Evolutionary conservation across 1,284 basidiomycete species (phyloP), one percentile per base, ranked within the genome.

Genomic region (Amylostereum areolatum): DNA sequence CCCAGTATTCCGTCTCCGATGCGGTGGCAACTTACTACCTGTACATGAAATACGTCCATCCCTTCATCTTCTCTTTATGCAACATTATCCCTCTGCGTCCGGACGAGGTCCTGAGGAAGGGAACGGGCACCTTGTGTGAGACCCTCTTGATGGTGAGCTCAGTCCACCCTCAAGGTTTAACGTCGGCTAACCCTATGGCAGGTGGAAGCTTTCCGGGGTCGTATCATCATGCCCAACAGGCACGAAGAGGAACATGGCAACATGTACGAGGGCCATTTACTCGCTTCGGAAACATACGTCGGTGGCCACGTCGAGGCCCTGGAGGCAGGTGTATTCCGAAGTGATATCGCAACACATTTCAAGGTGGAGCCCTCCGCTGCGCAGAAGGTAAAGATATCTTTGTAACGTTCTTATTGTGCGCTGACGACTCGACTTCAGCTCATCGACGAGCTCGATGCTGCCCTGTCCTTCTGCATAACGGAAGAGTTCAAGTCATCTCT

Each of bases 11-110:
- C 58, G 97, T 99, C 29, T 99, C 97, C 65, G 97, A 99, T 77
- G 97, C 97, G 1, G 97, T 99, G 4, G 97, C 97, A 25, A 99
- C 97, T 1, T 99, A 99, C 67, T 99, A 99, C 66, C 80, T 99
- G 43, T 99, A 99, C 74, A 99, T 99, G 97, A 99, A 99, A 92
- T 99, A 99, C 64, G 95, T 99, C 9, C 95, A 99, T 63, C 97
- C 97, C 0, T 99, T 99, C 79, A 94, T 99, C 61, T 99, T 99
- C 73, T 99, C 96, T 28, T 74, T 99, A 33, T 99, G 97, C 72
- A 99, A 97, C 75, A 99, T 99, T 66, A 99, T 99, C 60, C 97
- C 97, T 12, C 80, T 99, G 50, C 89, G 88, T 61, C 94, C 97
- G 2, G 97, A 99, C 60, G 97, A 99, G 58, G 97, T 99, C 3